Evolutionary conservation across 495 filamentous ascomycete genomes (phyloP), one percentile per base, ranked within the genome.

Genomic region (Chaetomium cochliodes): DNA sequence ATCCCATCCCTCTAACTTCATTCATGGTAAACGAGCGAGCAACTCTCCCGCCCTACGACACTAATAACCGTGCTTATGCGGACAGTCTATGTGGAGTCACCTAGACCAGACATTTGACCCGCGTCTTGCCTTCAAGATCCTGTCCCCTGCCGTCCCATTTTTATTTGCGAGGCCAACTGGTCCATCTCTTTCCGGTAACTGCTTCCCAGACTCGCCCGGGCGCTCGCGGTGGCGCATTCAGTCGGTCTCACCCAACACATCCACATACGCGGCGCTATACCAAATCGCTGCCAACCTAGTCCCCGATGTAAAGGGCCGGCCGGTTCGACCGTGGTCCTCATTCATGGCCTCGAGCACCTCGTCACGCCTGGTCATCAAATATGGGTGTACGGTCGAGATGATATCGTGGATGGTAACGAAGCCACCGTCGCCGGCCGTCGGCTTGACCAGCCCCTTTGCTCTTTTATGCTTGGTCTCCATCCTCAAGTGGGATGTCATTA

Each of bases 381-480:
- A 69, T 7, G 69, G 71, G 62, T 71, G 69, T 51, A 71, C 52
- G 33, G 65, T 56, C 50, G 68, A 70, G 26, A 70, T 51, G 47
- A 65, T 68, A 46, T 71, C 69, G 57, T 71, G 69, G 37, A 69
- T 59, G 22, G 69, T 73, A 56, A 71, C 52, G 25, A 71, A 73
- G 23, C 46, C 52, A 16, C 46, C 49, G 53, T 33, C 30, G 30
- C 30, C 30, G n/a, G n/a, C n/a, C n/a, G n/a, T n/a, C n/a, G n/a
- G n/a, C n/a, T n/a, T n/a, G n/a, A n/a, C n/a, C n/a, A n/a, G n/a
- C n/a, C n/a, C n/a, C n/a, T n/a, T n/a, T n/a, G n/a, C n/a, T n/a
- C n/a, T n/a, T n/a, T n/a, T n/a, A n/a, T n/a, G n/a, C n/a, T n/a
- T n/a, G n/a, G n/a, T n/a, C n/a, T n/a, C n/a, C n/a, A n/a, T n/a